Evolutionary conservation across 768 basidiomycete genomes (phyloP), one percentile per base, ranked within the genome.

Genomic region (Suillus clintonianus): DNA sequence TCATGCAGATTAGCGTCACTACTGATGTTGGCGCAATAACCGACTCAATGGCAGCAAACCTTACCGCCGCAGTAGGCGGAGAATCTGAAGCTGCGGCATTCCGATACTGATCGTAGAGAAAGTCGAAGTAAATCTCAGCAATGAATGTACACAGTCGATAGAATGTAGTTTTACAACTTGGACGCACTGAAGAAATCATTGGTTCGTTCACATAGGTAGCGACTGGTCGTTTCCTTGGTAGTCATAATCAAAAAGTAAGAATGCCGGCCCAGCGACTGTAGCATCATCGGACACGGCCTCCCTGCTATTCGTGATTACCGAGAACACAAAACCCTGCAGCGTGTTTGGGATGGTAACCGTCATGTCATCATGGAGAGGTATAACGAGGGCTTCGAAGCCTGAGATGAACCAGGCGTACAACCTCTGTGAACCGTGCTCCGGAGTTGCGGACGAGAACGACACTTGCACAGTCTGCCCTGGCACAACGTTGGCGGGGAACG

Each of bases 261-360:
- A 77, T 19, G 81, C 77, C 10, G 85, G 86, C 3, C 89, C 89
- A 42, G 87, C 88, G 42, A 90, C 72, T 32, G 82, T 85, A 63
- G 75, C 83, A 36, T 78, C 77, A 62, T 87, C 85, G 36, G 71
- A 71, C 27, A 81, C 75, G 17, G 72, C 71, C 22, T 75, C 64
- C 64, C 75, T 76, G 67, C 74, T 76, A 66, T 68, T 78, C 59
- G 77, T 81, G 51, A 87, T 76, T 61, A 86, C 71, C 9, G 83
- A 81, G 72, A 84, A 90, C 11, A 84, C 82, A 5, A 80, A 79
- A 4, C 88, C 88, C 61, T 65, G 67, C 15, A 86, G 62, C 3
- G 77, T 77, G 10, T 67, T 62, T 0, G 87, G 87, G 24, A 87
- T 72, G 36, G 69, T 69, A 22, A 77, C 71, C 56, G 77, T 72